Conservation (phyloP, 805 yeast species). For the Metschnikowia anglica region DNA sequence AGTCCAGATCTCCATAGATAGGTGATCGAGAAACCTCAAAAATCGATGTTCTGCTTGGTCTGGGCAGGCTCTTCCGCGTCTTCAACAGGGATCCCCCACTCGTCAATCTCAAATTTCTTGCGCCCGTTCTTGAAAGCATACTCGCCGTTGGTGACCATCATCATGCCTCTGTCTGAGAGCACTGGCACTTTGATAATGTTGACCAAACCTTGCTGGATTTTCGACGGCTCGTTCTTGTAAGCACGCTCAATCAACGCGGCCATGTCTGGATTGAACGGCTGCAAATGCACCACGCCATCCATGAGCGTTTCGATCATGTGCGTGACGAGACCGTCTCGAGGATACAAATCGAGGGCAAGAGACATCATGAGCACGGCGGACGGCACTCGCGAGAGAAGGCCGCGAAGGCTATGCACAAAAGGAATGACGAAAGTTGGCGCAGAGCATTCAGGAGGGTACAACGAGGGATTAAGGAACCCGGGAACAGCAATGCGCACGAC, state of each 20-base stretch:
- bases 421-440: constrained; percentile 51
- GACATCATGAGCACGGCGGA: constrained; percentile 55
- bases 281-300: constrained; percentile 71
- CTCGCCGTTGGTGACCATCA: constrained; percentile 73
- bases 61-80: constrained; percentile 52
- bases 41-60: constrained; percentile 38
- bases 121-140: constrained; percentile 84
- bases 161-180: constrained; percentile 72
- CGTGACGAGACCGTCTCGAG: constrained; percentile 49
- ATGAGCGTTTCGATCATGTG: constrained; percentile 54
- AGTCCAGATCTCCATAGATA: not conserved
- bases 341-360: constrained; percentile 63
- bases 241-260: constrained; percentile 63
- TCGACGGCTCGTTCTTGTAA: constrained; percentile 68
- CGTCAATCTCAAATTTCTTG: constrained; percentile 80
- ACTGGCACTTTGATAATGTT: constrained; percentile 73
- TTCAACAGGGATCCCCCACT: constrained; percentile 97
- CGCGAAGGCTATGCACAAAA: constrained; percentile 58
- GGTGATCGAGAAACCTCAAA: constrained; percentile 19
- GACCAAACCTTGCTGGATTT: constrained; percentile 82
- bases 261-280: constrained; percentile 80
- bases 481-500: constrained; percentile 72
- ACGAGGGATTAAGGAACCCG: constrained; percentile 73
- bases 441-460: constrained; percentile 55
- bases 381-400: constrained; percentile 48